Percentiles rank a stretch among this genome's conserved stretches.
Conservation (phyloP, 495 filamentous ascomycete genomes). For the Penicillium mononematosum region DNA sequence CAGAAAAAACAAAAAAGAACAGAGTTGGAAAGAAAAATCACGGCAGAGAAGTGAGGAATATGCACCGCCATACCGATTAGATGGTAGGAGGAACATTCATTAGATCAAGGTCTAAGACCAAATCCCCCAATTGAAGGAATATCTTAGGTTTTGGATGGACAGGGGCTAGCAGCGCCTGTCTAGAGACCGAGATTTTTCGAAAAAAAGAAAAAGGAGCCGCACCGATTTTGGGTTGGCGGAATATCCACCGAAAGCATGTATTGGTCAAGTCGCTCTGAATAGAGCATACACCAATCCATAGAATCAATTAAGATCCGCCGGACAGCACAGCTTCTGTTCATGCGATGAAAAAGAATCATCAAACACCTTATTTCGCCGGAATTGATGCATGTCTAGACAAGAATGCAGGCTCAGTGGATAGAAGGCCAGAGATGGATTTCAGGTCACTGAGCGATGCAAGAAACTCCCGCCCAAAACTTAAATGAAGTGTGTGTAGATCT, state of each 20-base stretch:
- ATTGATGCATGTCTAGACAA: slow-evolving; percentile 35
- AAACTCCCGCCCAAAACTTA: slow-evolving; percentile 45
- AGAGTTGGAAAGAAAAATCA: slow-evolving; percentile 23
- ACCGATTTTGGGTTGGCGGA: slow-evolving; percentile 18
- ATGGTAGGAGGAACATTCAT: slow-evolving; percentile 26
- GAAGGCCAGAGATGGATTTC: neutral
- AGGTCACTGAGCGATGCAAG: slow-evolving; percentile 21
- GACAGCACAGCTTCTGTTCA: neutral
- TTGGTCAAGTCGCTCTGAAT: neutral
- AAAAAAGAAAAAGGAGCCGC: slow-evolving; percentile 17
- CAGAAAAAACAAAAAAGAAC: slow-evolving; percentile 24
- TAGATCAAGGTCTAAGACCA: slow-evolving; percentile 25
- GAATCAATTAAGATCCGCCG: neutral
- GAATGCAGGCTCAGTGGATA: slow-evolving; percentile 20
- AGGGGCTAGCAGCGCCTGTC: slow-evolving; percentile 4
- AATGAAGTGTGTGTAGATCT: slow-evolving; percentile 99
- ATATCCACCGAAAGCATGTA: slow-evolving; percentile 3
- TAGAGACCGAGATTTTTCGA: slow-evolving; percentile 15
- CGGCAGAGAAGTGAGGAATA: slow-evolving; percentile 14
- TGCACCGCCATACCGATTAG: slow-evolving; percentile 15
- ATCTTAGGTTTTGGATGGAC: neutral
- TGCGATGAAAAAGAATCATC: slow-evolving; percentile 13
- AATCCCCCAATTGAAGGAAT: slow-evolving; percentile 3
- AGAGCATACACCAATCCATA: neutral
- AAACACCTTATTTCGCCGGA: slow-evolving; percentile 30